Base-by-base conservation (phyloP, 1,284 basidiomycete genomes). In the Marasmius tenuissimus region DNA sequence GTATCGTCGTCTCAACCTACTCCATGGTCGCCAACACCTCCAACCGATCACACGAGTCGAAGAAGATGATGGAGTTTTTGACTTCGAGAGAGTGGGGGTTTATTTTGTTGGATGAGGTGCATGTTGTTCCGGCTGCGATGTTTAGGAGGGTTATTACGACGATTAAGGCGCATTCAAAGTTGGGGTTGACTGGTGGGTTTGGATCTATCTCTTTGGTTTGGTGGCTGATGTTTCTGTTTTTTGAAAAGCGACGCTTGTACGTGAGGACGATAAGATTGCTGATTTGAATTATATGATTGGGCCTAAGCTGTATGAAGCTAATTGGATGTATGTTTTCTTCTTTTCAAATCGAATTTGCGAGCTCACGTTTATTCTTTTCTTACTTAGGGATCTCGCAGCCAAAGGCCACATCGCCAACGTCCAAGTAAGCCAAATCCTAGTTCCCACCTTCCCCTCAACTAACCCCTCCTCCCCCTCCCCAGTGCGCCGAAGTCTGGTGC, bases 401-500 rank as follows among this genome's bases (percentile, higher is more conserved):
- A 98, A 99, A 75, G 97, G 97, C 0, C 97, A 99, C 75, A 99
- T 99, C 72, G 97, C 97, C 4, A 99, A 97, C 68, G 97, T 99
- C 20, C 97, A 98, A 85, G 93, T 93, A 74, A 65, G 45, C 4
- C 4, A 8, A n/a, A 4, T 18, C n/a, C 5, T 6, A n/a, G 39
- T 60, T 58, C 9, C 27, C 27, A 56, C 42, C 55, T 3, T 22
- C 50, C 52, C 12, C 49, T 12, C 34, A 27, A 11, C 58, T 35
- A 59, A 63, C 62, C 39, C 67, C 55, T 22, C 12, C 22, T 40
- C 48, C 38, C 12, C 18, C 33, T 27, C 18, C 14, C 35, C 60
- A 96, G 92, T 98, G 96, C 74, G 97, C 97, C 14, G 97, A 99
- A 78, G 97, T 99, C 6, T 99, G 97, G 97, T 99, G 97, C 72